Percentiles rank a stretch among this genome's conserved stretches.
phyloP scores from a whole-genome alignment of 2,329 filamentous ascomycete species.

The Diaporthe ampelina region DNA sequence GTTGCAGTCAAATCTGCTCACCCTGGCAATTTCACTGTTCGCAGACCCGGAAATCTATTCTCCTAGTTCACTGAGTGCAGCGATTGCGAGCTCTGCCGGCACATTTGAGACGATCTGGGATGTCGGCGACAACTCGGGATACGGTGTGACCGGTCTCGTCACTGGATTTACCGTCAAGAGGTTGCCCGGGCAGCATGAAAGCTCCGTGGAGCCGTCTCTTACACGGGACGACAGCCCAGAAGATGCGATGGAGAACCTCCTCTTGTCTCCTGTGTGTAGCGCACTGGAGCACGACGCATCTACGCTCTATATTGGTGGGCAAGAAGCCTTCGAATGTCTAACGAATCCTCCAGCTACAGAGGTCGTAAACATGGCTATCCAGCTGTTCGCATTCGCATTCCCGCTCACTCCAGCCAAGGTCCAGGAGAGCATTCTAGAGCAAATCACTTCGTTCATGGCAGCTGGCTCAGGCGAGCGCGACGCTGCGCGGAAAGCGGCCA shows the following conservation, averaged over 20 bases:
- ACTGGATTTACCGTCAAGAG: slow-evolving; percentile 80
- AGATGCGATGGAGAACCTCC: slow-evolving; percentile 71
- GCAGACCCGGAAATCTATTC: slow-evolving; percentile 92
- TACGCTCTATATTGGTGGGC: slow-evolving; percentile 76
- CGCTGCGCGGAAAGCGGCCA: slow-evolving; percentile 88
- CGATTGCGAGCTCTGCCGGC: slow-evolving; percentile 90
- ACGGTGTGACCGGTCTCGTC: slow-evolving; percentile 90
- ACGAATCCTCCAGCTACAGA: slow-evolving; percentile 91
- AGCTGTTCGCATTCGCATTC: slow-evolving; percentile 91
- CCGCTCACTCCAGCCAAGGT: slow-evolving; percentile 91
- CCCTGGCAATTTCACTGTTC: slow-evolving; percentile 90
- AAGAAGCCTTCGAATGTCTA: slow-evolving; percentile 59
- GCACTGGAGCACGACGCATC: slow-evolving; percentile 93
- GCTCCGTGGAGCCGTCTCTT: slow-evolving; percentile 56
- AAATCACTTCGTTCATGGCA: slow-evolving; percentile 90
- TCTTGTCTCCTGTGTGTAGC: slow-evolving; percentile 81
- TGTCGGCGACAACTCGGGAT: slow-evolving; percentile 92
- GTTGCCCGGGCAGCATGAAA: slow-evolving; percentile 78
- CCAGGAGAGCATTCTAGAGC: slow-evolving; percentile 95
- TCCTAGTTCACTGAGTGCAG: slow-evolving; percentile 86
- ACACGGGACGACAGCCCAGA: slow-evolving; percentile 72
- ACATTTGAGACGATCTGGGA: slow-evolving; percentile 97
- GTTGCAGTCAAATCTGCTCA: slow-evolving; percentile 91
- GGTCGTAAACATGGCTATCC: slow-evolving; percentile 93
- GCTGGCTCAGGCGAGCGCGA: slow-evolving; percentile 86